Base-by-base conservation (phyloP, 345 rosid genomes). In the Kernera saxatilis region DNA sequence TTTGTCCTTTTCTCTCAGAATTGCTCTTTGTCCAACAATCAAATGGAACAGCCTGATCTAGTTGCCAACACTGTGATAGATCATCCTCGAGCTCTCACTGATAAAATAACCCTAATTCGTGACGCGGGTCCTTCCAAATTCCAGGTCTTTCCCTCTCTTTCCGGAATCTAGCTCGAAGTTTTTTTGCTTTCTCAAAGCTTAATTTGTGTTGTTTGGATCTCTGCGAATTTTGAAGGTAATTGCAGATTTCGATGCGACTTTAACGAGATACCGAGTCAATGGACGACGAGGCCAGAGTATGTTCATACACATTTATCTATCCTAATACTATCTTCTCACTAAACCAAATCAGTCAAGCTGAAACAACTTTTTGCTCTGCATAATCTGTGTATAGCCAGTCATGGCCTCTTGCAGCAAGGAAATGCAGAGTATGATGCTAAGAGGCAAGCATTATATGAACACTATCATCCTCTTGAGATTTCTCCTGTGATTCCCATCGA, bases 161-260 rank as follows among this genome's bases (percentile, higher is more conserved):
- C 62, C 35, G 39, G 32, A 61, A 30, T 67, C 77, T 50, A 87
- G 85, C 84, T 84, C 21, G 2, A 30, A 40, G 15, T 29, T 44
- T 40, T 46, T 4, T 25, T 37, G n/a, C 7, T 3, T 35, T 8
- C 46, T 36, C 13, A 61, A 61, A 36, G 44, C 19, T 72, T 35
- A 8, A 6, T 25, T 46, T 64, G 7, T 54, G 2, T n/a, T 62
- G 62, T 62, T 14, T 49, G 25, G 23, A 1, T 71, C 17, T 70
- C 59, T 71, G 25, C 10, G 48, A 40, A 40, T 48, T 10, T 15
- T 22, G 10, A 23, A 72, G 77, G 77, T 72, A 13, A 88, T 92
- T 74, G 94, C 94, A 15, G 96, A 92, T 83, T 92, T 89, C 50
- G 96, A 92, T 79, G 91, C 83, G 2, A 92, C 98, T 26, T 73